Conservation (phyloP, 176 grass and related monocot genomes). For the Avena eriantha region DNA sequence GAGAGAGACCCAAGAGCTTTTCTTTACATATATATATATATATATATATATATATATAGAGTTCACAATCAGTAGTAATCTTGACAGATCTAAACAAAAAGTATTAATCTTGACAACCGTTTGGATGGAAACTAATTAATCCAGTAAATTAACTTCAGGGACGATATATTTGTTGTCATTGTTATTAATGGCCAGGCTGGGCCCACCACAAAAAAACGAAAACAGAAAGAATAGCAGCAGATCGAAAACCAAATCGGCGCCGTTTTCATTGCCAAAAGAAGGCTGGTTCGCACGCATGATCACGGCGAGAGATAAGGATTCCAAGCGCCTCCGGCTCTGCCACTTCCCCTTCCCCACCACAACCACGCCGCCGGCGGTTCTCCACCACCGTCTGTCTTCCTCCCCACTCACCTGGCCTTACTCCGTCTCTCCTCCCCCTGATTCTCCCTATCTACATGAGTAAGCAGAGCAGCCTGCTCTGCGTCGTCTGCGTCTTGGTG, state of each 20-base stretch:
- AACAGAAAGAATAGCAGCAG: not conserved
- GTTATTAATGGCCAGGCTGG: too few species aligned
- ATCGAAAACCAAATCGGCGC: conserved; percentile 10
- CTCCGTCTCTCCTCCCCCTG: too few species aligned
- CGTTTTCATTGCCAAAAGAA: conserved; percentile 16
- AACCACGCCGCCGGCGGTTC: not conserved
- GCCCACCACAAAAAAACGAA: too few species aligned
- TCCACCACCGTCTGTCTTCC: not conserved
- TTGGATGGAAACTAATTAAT: too few species aligned
- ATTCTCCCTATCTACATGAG: not conserved
- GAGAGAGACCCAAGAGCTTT: too few species aligned
- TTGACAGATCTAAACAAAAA: too few species aligned
- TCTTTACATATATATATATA: too few species aligned
- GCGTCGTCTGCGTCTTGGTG: not conserved
- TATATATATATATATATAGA: too few species aligned
- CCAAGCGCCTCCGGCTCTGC: not conserved
- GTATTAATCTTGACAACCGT: too few species aligned
- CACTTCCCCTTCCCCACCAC: not conserved
- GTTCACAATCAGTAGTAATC: too few species aligned
- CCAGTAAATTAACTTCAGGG: too few species aligned
- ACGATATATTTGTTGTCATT: too few species aligned
- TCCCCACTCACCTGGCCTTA: not conserved
- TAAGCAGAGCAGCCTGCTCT: not conserved
- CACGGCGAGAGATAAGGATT: conserved; percentile 1
- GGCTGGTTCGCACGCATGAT: conserved; percentile 4